Percentiles rank a stretch among this genome's conserved stretches.
These are phyloP conservation scores for Aspergillus biplanus DNA, from an alignment of 495 filamentous ascomycete genomes.

Conservation along the genomic window DNA sequence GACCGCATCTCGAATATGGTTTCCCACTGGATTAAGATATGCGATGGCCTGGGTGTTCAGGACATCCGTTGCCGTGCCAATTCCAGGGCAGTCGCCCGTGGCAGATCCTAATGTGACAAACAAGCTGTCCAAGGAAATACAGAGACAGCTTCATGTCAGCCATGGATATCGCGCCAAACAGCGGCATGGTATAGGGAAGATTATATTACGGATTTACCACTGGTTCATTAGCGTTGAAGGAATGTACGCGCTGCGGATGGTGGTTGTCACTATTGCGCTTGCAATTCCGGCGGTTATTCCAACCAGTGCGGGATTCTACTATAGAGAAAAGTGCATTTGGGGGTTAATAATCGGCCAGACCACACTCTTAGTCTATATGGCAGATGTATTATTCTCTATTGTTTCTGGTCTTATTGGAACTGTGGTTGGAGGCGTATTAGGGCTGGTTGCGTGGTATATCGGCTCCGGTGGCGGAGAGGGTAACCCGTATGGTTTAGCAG, in stretches of 20 bases:
- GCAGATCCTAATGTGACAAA: slow-evolving; percentile 17
- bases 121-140: slow-evolving; percentile 17
- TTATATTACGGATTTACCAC: slow-evolving; percentile 17
- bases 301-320: slow-evolving; percentile 43
- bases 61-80: not conserved
- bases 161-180: slow-evolving; percentile 16
- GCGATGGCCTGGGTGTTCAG: slow-evolving; percentile 20
- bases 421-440: slow-evolving; percentile 41
- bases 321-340: slow-evolving; percentile 48
- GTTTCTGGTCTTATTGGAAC: slow-evolving; percentile 38
- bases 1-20: slow-evolving; percentile 19
- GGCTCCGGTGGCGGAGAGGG: slow-evolving; percentile 42
- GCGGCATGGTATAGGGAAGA: not conserved
- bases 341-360: slow-evolving; percentile 49
- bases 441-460: slow-evolving; percentile 47
- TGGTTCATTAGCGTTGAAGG: slow-evolving; percentile 23
- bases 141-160: slow-evolving; percentile 21
- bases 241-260: slow-evolving; percentile 30
- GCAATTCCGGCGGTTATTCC: slow-evolving; percentile 42
- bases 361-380: slow-evolving; percentile 44
- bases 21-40: slow-evolving; percentile 17
- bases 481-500: slow-evolving; percentile 44
- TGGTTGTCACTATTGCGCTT: slow-evolving; percentile 40
- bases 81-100: not conserved
- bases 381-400: slow-evolving; percentile 42